These are phyloP conservation scores for Eremothecium cymbalariae DNA, from an alignment of 1,139 yeast species.

Conservation along the genomic window DNA sequence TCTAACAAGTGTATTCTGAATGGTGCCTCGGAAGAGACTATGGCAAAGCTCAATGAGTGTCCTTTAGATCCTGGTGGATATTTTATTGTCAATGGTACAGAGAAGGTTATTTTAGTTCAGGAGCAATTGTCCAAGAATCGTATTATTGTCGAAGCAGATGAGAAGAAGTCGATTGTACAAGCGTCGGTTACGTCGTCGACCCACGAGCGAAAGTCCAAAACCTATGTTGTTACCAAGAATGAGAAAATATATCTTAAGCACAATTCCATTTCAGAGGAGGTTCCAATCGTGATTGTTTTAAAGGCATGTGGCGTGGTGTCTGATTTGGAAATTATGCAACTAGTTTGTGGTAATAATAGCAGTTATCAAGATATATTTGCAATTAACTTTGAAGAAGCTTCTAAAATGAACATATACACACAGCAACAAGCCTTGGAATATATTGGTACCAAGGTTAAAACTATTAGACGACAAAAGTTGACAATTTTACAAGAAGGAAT, in stretches of 20 bases:
- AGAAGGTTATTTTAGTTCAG: slow-evolving; percentile 91
- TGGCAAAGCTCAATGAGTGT: slow-evolving; percentile 90
- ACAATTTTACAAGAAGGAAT: slow-evolving; percentile 87
- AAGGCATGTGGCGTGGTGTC: slow-evolving; percentile 95
- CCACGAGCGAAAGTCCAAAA: slow-evolving; percentile 94
- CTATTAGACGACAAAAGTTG: slow-evolving; percentile 82
- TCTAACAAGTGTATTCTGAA: slow-evolving; percentile 83
- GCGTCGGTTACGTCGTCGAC: slow-evolving; percentile 97
- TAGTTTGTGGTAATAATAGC: slow-evolving; percentile 86
- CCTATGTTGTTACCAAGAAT: slow-evolving; percentile 88
- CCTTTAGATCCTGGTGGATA: slow-evolving; percentile 99
- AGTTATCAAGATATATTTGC: slow-evolving; percentile 87
- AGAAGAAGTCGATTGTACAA: slow-evolving; percentile 86
- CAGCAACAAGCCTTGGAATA: slow-evolving; percentile 91
- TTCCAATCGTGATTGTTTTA: slow-evolving; percentile 85
- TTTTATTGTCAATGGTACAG: slow-evolving; percentile 95
- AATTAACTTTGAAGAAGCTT: slow-evolving; percentile 89
- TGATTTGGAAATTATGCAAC: slow-evolving; percentile 86
- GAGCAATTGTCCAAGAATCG: slow-evolving; percentile 96
- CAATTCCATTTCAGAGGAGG: slow-evolving; percentile 89
- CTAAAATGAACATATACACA: slow-evolving; percentile 75
- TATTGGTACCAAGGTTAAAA: slow-evolving; percentile 84
- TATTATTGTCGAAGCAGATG: slow-evolving; percentile 96
- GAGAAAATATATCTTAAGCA: slow-evolving; percentile 86
- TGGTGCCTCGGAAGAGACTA: slow-evolving; percentile 66